These are phyloP conservation scores for Dictyostelium citrinum DNA, from an alignment of 78 protist genomes.

Conservation along the genomic window DNA sequence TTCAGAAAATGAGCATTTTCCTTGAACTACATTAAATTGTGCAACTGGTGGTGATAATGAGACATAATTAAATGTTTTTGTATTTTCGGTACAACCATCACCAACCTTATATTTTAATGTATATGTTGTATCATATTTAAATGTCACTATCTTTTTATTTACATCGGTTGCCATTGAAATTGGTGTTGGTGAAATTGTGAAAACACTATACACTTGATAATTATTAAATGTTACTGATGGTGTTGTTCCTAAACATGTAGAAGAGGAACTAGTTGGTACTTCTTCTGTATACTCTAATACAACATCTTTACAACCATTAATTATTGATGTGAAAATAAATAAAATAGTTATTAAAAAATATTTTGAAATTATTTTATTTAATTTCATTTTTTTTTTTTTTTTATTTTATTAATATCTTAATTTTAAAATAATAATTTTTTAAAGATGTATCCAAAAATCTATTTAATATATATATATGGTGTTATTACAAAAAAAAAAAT, in stretches of 20 bases:
- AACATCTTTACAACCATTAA: background rate
- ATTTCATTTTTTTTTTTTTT: background rate
- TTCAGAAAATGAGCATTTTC: background rate
- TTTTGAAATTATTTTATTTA: background rate
- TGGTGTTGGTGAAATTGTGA: background rate
- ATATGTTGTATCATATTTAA: background rate
- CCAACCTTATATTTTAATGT: background rate
- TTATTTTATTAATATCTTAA: background rate
- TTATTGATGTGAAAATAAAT: background rate
- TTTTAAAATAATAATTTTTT: no score
- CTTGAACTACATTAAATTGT: background rate
- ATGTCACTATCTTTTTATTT: background rate
- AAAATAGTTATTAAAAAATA: background rate
- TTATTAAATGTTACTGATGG: background rate
- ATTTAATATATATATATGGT: background rate
- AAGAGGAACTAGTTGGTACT: background rate
- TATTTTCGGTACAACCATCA: background rate
- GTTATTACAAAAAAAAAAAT: background rate
- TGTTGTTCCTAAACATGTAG: background rate
- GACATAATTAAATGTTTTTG: background rate
- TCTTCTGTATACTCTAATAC: background rate
- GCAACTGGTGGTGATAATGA: background rate
- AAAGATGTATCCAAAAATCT: background rate
- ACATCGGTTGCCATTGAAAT: background rate
- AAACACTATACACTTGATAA: background rate